Conservation (phyloP, 768 basidiomycete species). For the Boletus pseudopeckii region DNA sequence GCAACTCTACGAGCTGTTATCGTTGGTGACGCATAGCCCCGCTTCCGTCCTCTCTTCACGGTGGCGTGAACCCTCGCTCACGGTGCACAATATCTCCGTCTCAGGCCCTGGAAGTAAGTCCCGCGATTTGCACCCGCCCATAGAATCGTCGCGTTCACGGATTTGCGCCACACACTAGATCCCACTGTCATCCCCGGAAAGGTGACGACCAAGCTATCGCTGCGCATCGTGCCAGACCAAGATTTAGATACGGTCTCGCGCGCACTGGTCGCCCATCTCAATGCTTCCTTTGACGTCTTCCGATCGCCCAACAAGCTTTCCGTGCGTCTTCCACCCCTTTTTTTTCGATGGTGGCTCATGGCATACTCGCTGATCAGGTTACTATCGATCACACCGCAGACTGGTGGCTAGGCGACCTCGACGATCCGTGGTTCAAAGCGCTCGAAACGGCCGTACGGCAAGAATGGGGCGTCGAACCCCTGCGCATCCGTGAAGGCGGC, state of each 20-base stretch:
- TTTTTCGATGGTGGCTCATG: neutral
- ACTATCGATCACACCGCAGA: conserved; percentile 80
- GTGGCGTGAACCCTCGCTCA: conserved; percentile 90
- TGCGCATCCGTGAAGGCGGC: conserved; percentile 91
- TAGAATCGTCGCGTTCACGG: neutral
- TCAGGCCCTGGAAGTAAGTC: conserved; percentile 75
- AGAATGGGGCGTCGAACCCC: conserved; percentile 84
- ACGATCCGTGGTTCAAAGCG: conserved; percentile 82
- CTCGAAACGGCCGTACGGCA: conserved; percentile 78
- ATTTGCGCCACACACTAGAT: conserved; percentile 40
- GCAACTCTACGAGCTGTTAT: conserved; percentile 63
- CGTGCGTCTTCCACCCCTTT: conserved; percentile 36
- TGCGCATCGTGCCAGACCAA: conserved; percentile 96
- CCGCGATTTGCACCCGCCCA: neutral
- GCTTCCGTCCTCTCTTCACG: conserved; percentile 67
- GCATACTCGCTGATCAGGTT: conserved; percentile 45
- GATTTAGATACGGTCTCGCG: conserved; percentile 65
- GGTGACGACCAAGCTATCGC: conserved; percentile 80
- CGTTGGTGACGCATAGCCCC: conserved; percentile 63
- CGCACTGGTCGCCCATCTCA: conserved; percentile 57
- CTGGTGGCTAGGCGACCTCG: conserved; percentile 94
- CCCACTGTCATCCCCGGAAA: conserved; percentile 85
- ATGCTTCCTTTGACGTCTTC: conserved; percentile 53
- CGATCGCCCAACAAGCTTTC: conserved; percentile 69
- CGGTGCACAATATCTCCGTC: conserved; percentile 79